A percentile compares a stretch with the other conserved stretches of the same genome.
Conservation (phyloP, 2,329 filamentous ascomycete genomes). For the Penicillium sp. region DNA sequence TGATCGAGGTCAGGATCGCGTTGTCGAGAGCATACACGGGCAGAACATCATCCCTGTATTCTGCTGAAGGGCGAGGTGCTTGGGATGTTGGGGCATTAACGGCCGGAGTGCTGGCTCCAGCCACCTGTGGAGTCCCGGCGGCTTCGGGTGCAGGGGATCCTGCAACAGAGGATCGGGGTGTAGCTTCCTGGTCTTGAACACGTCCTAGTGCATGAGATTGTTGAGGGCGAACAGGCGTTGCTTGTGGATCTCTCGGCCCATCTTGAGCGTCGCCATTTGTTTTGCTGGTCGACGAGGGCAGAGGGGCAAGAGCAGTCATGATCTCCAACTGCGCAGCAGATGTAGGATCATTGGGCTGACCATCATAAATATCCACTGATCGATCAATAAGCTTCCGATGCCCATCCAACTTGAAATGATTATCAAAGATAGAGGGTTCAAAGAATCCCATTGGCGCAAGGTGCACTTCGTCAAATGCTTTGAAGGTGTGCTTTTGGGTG, state of each 20-base stretch:
- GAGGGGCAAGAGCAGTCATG: conserved; percentile 48
- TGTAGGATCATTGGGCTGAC: conserved; percentile 81
- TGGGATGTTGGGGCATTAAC: conserved; percentile 31
- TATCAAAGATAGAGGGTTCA: conserved; percentile 80
- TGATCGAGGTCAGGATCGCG: conserved; percentile 83
- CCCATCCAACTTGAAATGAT: conserved; percentile 68
- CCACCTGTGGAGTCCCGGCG: conserved; percentile 58
- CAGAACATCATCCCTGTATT: conserved; percentile 68
- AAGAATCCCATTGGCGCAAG: conserved; percentile 95
- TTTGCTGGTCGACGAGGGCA: conserved; percentile 18
- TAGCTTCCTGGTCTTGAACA: conserved; percentile 63
- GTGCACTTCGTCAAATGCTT: conserved; percentile 93
- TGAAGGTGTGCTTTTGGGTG: conserved; percentile 89
- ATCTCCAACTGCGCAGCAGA: conserved; percentile 75
- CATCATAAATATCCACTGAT: conserved; percentile 90
- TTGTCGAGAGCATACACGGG: conserved; percentile 78
- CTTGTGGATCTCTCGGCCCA: conserved; percentile 26
- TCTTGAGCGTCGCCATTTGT: conserved; percentile 36
- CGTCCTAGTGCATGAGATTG: conserved; percentile 65
- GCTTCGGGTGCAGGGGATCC: conserved; percentile 82
- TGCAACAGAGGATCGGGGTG: conserved; percentile 77
- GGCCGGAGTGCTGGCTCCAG: conserved; percentile 40
- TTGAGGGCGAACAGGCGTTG: conserved; percentile 50
- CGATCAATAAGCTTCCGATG: conserved; percentile 76
- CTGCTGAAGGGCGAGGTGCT: conserved; percentile 43